Evolutionary conservation across 169 alveolate species (phyloP).

Genomic region (Pseudocohnilembus persalinus): DNA sequence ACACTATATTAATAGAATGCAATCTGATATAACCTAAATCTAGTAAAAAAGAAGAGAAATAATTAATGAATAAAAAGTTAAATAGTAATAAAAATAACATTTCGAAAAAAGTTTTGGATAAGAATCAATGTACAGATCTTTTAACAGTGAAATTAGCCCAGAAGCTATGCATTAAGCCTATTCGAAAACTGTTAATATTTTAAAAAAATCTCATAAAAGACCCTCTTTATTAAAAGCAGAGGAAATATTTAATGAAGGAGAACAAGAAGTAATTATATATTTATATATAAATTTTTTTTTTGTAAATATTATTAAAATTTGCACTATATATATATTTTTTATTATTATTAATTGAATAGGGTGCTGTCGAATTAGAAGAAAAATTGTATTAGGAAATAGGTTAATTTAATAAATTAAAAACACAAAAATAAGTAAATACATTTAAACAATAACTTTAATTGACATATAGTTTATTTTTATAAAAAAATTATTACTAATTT

Average conservation of each 20-base stretch:
- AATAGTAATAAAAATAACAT: too few species aligned
- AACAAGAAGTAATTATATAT: background rate
- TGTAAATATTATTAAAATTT: too few species aligned
- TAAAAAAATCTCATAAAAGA: background rate
- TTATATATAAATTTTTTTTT: too few species aligned
- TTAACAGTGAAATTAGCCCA: background rate
- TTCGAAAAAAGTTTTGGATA: background rate
- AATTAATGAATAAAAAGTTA: too few species aligned
- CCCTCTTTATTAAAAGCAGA: background rate
- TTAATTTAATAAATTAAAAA: too few species aligned
- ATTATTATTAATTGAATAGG: background rate
- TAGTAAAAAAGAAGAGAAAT: background rate
- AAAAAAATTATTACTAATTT: too few species aligned
- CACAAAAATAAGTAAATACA: background rate
- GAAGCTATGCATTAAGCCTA: too few species aligned
- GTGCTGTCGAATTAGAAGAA: background rate
- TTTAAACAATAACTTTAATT: too few species aligned
- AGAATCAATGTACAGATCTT: background rate
- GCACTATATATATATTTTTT: background rate
- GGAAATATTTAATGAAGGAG: background rate
- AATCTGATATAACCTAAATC: background rate
- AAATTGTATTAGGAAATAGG: background rate
- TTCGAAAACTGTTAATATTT: background rate
- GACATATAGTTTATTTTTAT: too few species aligned
- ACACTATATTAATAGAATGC: background rate